These are phyloP conservation scores for Batrachochytrium dendrobatidis DNA, from an alignment of 371 early-diverging fungal species.

Conservation along the genomic window DNA sequence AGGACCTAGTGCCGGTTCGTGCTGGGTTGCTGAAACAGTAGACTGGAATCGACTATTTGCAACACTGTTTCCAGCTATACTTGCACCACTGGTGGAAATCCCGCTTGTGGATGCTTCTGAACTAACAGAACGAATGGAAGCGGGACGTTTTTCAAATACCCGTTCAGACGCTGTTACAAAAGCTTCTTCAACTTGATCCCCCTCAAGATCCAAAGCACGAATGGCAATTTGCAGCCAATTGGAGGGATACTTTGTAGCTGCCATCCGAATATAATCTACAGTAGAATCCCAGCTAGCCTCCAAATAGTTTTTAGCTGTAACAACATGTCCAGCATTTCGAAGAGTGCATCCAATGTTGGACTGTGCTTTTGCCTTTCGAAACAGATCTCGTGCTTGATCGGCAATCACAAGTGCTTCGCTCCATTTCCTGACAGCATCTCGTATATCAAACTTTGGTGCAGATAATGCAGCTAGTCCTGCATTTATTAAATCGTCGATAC, in stretches of 20 bases:
- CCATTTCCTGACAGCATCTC: slow-evolving; percentile 31
- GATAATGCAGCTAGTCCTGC: slow-evolving; percentile 18
- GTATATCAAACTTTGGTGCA: slow-evolving; percentile 13
- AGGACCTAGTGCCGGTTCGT: slow-evolving; percentile 34
- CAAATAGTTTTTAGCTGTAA: slow-evolving; percentile 17
- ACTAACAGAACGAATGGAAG: not conserved
- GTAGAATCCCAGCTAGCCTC: slow-evolving; percentile 24
- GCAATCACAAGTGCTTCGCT: slow-evolving; percentile 24
- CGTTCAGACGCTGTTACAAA: not conserved
- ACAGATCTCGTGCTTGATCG: slow-evolving; percentile 20
- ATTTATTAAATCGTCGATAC: slow-evolving; percentile 27
- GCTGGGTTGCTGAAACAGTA: not conserved
- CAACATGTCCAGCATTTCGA: slow-evolving; percentile 17
- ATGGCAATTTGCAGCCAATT: slow-evolving; percentile 33
- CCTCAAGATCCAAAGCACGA: slow-evolving; percentile 25
- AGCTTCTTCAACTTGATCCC: slow-evolving; percentile 6
- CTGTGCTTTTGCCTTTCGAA: slow-evolving; percentile 29
- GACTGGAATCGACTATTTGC: too few species aligned
- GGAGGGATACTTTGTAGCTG: slow-evolving; percentile 16
- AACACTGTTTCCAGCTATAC: too few species aligned
- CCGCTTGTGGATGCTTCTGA: slow-evolving; percentile 1
- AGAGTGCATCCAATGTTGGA: slow-evolving; percentile 29
- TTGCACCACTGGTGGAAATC: slow-evolving; percentile 3
- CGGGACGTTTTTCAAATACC: not conserved
- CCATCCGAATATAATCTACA: slow-evolving; percentile 20